Base-by-base conservation (phyloP, 2,329 filamentous ascomycete genomes). In the Bertia moriformis region DNA sequence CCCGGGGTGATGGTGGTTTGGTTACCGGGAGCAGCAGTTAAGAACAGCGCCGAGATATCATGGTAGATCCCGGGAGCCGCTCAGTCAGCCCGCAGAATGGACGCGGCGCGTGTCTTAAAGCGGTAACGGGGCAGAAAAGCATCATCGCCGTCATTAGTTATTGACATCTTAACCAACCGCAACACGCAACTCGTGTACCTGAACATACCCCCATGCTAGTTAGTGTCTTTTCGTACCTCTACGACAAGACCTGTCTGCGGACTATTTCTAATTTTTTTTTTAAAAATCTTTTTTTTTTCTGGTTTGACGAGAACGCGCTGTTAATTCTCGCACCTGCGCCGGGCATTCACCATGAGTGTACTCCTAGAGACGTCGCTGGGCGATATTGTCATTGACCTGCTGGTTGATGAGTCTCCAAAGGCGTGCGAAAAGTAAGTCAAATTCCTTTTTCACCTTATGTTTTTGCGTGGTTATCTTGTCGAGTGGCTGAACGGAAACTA, bases 391-490 rank as follows among this genome's bases (percentile, higher is more conserved):
- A 78, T 84, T 48, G 79, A 84, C 51, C 65, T 84, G 29, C 60
- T 81, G 43, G 70, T 79, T 39, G 71, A 80, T 44, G 70, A 76
- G 46, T 74, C 77, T 29, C 79, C 79, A 3, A 78, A 69, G 54
- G 70, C 72, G 46, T 83, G 78, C 61, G 73, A 83, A 58, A 84
- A 84, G 77, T 83, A 60, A 69, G 75, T 65, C 71, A 76, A n/a
- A n/a, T 29, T 10, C 10, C n/a, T 29, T 29, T 29, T n/a, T 29
- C n/a, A n/a, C 10, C n/a, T n/a, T 29, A n/a, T 29, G 24, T n/a
- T n/a, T 29, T 10, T 29, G 10, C 10, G 10, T 29, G 10, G 24
- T 29, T 29, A 29, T n/a, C 10, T 10, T 29, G 24, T 29, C 24
- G 24, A 29, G 24, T 29, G 24, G 24, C 24, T 29, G 24, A 29